A percentile compares a stretch with the other conserved stretches of the same genome.
Conservation (phyloP, 495 filamentous ascomycete species). For the Aspergillus mulundensis region DNA sequence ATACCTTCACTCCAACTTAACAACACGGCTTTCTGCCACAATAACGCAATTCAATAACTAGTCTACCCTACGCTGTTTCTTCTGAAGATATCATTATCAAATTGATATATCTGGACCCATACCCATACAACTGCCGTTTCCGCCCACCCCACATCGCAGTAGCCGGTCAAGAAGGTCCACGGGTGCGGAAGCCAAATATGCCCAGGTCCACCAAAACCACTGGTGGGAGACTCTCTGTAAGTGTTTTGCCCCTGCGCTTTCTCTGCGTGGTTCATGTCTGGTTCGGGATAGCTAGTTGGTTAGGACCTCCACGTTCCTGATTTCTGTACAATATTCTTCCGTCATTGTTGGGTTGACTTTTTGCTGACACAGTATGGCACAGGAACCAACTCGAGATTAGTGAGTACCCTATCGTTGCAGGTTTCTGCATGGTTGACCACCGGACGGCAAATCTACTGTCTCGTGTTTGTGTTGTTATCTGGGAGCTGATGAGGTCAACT, state of each 20-base stretch:
- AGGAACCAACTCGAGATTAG: constrained; percentile 20
- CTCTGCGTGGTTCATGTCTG: background rate
- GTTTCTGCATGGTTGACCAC: background rate
- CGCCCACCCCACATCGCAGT: constrained; percentile 15
- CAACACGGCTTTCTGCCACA: background rate
- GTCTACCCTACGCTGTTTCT: background rate
- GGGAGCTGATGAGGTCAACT: background rate
- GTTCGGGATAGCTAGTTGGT: background rate
- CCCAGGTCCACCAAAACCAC: constrained; percentile 14
- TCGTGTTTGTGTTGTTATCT: background rate
- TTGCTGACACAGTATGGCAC: constrained; percentile 25
- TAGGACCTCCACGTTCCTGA: background rate
- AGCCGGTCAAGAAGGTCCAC: background rate
- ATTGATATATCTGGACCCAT: background rate
- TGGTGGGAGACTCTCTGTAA: constrained; percentile 18
- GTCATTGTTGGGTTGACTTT: background rate
- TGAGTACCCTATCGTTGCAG: constrained; percentile 14
- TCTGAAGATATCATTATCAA: background rate
- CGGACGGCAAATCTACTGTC: background rate
- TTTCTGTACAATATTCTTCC: background rate
- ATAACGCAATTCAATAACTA: background rate
- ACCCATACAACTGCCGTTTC: background rate
- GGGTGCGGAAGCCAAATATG: constrained; percentile 4
- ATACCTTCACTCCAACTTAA: background rate
- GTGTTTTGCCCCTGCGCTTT: constrained; percentile 1